Percentiles rank a stretch among this genome's conserved stretches.
Evolutionary conservation across 805 yeast genomes (phyloP).

Genomic region (Phaffomyces thermotolerans): DNA sequence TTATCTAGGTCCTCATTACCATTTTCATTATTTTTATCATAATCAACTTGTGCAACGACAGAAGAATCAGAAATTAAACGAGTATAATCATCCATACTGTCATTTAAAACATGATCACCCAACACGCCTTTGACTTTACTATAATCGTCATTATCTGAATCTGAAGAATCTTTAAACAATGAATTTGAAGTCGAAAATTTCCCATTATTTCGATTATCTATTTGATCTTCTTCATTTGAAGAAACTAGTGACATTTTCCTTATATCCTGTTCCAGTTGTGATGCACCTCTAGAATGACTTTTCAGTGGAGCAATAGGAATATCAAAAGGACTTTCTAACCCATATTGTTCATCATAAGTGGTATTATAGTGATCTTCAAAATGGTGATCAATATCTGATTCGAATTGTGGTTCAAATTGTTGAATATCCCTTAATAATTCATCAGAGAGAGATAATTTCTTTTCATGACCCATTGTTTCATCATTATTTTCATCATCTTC

Average conservation of each 20-base stretch:
- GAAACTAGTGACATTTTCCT: not conserved
- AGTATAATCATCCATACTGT: not conserved
- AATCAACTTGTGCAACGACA: not conserved
- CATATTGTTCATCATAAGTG: slow-evolving; percentile 9
- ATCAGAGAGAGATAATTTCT: slow-evolving; percentile 22
- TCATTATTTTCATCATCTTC: not conserved
- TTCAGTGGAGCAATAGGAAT: slow-evolving; percentile 10
- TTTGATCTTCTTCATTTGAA: not conserved
- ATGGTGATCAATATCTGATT: not conserved
- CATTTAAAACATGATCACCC: not conserved
- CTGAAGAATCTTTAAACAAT: slow-evolving; percentile 2
- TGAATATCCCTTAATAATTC: slow-evolving; percentile 23
- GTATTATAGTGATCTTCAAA: slow-evolving; percentile 6
- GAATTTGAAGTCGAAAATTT: too few species aligned
- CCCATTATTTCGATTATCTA: not conserved
- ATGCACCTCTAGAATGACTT: slow-evolving; percentile 1
- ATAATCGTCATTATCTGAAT: not conserved
- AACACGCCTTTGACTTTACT: too few species aligned
- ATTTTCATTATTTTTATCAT: too few species aligned
- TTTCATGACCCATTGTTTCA: slow-evolving; percentile 6
- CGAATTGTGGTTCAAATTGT: slow-evolving; percentile 12
- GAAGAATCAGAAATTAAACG: slow-evolving; percentile 1
- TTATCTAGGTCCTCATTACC: not conserved
- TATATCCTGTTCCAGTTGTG: not conserved
- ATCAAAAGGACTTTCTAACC: not conserved